A percentile compares a stretch with the other conserved stretches of the same genome.
phyloP scores from a whole-genome alignment of 345 rosid genomes.

The Dipteronia dyeriana region DNA sequence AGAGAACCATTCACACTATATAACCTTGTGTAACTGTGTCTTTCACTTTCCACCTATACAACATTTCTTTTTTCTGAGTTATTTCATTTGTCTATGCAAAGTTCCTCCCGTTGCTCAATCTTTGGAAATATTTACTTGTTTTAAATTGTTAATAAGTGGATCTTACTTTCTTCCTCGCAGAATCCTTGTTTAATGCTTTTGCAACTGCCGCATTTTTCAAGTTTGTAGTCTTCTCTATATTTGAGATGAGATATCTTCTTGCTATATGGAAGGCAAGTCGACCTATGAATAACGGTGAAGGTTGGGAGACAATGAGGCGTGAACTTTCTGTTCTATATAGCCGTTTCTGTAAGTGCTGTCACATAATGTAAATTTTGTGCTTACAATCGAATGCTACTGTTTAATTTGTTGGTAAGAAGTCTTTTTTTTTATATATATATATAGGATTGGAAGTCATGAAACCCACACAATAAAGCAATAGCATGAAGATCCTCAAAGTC shows the following conservation, averaged over 20 bases:
- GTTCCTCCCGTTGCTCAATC: conserved; percentile 6
- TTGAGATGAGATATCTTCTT: conserved; percentile 99
- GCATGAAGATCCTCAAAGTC: too few species aligned
- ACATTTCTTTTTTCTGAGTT: background rate
- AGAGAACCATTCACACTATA: background rate
- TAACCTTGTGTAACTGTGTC: background rate
- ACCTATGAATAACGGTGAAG: conserved; percentile 87
- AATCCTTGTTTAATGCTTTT: conserved; percentile 95
- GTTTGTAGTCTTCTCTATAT: conserved; percentile 95
- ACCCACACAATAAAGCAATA: background rate
- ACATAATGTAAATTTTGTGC: background rate
- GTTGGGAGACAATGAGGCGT: conserved; percentile 98
- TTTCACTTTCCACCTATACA: background rate
- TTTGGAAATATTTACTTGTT: conserved; percentile 8
- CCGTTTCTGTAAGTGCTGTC: conserved; percentile 86
- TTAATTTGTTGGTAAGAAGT: conserved; percentile 5
- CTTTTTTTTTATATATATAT: too few species aligned
- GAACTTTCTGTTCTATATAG: conserved; percentile 93
- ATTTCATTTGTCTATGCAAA: background rate
- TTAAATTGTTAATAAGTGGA: conserved; percentile 20
- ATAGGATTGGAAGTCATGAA: background rate
- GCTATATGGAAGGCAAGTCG: conserved; percentile 98
- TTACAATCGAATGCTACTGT: background rate
- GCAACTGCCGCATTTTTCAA: conserved; percentile 99
- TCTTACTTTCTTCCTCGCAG: conserved; percentile 46